Evolutionary conservation across 1,139 yeast genomes (phyloP).

Genomic region (Oligophagozyma castellii): DNA sequence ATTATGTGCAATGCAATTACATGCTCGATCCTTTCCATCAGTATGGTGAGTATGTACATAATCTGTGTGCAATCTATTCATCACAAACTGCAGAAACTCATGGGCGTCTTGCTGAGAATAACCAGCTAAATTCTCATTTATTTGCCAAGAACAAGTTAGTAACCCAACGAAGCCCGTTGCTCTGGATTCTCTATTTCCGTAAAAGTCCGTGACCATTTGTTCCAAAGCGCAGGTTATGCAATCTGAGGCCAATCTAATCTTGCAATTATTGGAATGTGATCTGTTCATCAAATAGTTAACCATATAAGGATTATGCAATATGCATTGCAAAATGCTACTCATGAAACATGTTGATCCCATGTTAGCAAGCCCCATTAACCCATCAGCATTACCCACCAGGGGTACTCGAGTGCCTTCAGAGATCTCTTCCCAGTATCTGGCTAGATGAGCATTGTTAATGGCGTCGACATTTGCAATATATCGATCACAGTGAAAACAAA

Average conservation of each 20-base stretch:
- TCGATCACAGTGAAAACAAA: conserved; percentile 67
- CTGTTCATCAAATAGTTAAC: conserved; percentile 53
- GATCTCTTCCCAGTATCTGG: conserved; percentile 21
- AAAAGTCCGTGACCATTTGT: conserved; percentile 47
- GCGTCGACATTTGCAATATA: conserved; percentile 41
- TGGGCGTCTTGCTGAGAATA: conserved; percentile 97
- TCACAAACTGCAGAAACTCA: conserved; percentile 84
- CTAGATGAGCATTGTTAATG: conserved; percentile 11
- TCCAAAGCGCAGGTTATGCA: conserved; percentile 83
- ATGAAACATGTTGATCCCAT: conserved; percentile 96
- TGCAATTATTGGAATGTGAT: conserved; percentile 17
- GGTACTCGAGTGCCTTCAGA: conserved; percentile 34
- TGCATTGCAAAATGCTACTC: conserved; percentile 76
- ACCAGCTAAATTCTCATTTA: conserved; percentile 76
- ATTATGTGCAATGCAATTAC: conserved; percentile 73
- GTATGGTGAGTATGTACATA: conserved; percentile 14
- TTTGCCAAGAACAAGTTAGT: conserved; percentile 71
- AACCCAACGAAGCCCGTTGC: conserved; percentile 26
- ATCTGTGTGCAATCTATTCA: conserved; percentile 68
- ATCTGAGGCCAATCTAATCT: conserved; percentile 13
- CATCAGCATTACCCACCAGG: conserved; percentile 47
- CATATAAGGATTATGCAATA: conserved; percentile 78
- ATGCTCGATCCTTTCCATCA: conserved; percentile 18
- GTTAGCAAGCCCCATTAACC: conserved; percentile 77
- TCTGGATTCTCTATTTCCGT: conserved; percentile 27